Conservation (phyloP, 129 eudicot species). For the Artemisia argyi region DNA sequence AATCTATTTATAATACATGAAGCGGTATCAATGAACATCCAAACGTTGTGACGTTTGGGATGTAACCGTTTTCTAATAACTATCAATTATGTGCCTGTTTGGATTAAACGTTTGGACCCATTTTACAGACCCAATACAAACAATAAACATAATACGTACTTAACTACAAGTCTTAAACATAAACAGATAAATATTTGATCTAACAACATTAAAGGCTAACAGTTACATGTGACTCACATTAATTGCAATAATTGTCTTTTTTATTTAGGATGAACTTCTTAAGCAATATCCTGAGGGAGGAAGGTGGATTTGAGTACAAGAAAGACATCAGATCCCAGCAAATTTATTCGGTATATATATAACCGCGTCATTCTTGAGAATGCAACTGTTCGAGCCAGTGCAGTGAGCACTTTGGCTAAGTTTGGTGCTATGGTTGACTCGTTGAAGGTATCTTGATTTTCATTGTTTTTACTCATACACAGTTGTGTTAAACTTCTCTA, state of each 20-base stretch:
- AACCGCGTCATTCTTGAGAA: slow-evolving; percentile 97
- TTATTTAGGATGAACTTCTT: slow-evolving; percentile 81
- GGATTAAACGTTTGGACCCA: no score
- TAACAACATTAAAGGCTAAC: no score
- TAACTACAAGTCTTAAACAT: no score
- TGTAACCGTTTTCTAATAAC: no score
- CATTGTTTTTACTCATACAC: neutral
- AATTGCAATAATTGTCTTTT: slow-evolving; percentile 2
- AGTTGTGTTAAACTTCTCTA: neutral
- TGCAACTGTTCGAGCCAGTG: slow-evolving; percentile 95
- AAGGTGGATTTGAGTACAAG: slow-evolving; percentile 98
- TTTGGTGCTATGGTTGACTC: slow-evolving; percentile 93
- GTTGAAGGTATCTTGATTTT: slow-evolving; percentile 57
- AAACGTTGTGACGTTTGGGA: no score
- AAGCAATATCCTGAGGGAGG: slow-evolving; percentile 94
- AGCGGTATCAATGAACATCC: no score
- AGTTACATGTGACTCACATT: neutral
- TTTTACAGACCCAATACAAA: no score
- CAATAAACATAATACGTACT: no score
- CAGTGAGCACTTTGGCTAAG: slow-evolving; percentile 94
- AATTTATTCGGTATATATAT: slow-evolving; percentile 86
- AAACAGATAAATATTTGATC: no score
- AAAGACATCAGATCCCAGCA: slow-evolving; percentile 96
- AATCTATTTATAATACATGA: no score
- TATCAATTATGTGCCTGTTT: no score